Conservation (phyloP, 208 protist species). For the Trypanosoma scelopori region DNA sequence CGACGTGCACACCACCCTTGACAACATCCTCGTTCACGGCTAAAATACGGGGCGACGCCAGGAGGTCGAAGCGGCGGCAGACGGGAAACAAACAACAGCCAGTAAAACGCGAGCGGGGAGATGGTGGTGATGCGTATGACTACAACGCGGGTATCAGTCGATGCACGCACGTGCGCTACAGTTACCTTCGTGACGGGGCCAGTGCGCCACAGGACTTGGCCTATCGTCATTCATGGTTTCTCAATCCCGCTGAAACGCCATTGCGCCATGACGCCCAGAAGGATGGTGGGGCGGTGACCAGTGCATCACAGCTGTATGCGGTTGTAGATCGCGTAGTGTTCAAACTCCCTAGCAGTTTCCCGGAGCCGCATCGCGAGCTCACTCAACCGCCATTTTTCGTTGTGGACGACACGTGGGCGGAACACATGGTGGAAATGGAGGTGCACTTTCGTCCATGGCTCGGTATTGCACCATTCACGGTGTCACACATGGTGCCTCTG, state of each 20-base stretch:
- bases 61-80: background rate
- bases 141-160: conserved; percentile 32
- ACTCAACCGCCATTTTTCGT: conserved; percentile 68
- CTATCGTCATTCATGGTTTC: conserved; percentile 53
- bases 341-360: conserved; percentile 71
- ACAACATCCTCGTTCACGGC: background rate
- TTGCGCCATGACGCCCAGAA: background rate
- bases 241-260: conserved; percentile 5
- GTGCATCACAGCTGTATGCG: conserved; percentile 69
- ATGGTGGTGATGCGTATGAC: conserved; percentile 16
- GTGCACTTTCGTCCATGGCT: conserved; percentile 63
- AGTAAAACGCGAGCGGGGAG: background rate
- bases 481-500: conserved; percentile 57
- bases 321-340: conserved; percentile 72
- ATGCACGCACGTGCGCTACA: conserved; percentile 74
- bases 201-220: conserved; percentile 52
- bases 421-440: conserved; percentile 75
- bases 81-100: background rate
- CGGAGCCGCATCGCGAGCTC: conserved; percentile 55
- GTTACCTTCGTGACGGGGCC: conserved; percentile 75
- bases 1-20: background rate
- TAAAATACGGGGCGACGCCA: background rate
- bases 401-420: conserved; percentile 83
- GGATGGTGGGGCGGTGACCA: conserved; percentile 9
- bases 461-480: conserved; percentile 47